Conservation (phyloP, 208 protist species). For the Hexamita inflata region DNA sequence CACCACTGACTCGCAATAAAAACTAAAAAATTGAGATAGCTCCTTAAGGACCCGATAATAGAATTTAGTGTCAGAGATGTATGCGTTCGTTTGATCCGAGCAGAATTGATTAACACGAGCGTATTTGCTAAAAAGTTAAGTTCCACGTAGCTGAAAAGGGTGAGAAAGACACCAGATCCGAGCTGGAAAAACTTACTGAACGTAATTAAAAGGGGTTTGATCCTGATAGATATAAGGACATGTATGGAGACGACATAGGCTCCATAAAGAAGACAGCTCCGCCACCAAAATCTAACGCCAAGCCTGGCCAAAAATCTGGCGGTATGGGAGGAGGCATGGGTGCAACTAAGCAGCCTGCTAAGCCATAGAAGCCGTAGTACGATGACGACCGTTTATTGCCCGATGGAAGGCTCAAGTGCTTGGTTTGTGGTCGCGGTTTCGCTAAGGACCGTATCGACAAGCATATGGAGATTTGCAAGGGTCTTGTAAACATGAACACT, state of each 20-base stretch:
- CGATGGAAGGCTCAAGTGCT: constrained; percentile 16
- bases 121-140: constrained; percentile 19
- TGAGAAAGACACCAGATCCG: background rate
- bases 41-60: background rate
- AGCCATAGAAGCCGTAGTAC: too few species aligned
- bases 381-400: too few species aligned
- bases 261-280: too few species aligned
- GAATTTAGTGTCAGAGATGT: background rate
- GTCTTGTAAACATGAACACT: constrained; percentile 2
- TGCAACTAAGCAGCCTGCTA: too few species aligned
- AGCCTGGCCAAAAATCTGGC: too few species aligned
- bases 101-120: background rate
- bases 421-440: constrained; percentile 31
- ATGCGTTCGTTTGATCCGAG: background rate
- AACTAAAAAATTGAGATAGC: background rate
- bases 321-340: too few species aligned
- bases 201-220: too few species aligned
- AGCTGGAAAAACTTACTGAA: too few species aligned
- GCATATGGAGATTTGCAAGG: constrained; percentile 33
- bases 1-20: too few species aligned
- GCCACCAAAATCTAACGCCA: too few species aligned
- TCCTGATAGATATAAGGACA: too few species aligned
- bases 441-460: constrained; percentile 32
- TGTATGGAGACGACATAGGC: too few species aligned
- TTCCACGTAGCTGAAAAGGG: background rate